Evolutionary conservation across 2,329 filamentous ascomycete species (phyloP).

Genomic region (Pyricularia sp.): DNA sequence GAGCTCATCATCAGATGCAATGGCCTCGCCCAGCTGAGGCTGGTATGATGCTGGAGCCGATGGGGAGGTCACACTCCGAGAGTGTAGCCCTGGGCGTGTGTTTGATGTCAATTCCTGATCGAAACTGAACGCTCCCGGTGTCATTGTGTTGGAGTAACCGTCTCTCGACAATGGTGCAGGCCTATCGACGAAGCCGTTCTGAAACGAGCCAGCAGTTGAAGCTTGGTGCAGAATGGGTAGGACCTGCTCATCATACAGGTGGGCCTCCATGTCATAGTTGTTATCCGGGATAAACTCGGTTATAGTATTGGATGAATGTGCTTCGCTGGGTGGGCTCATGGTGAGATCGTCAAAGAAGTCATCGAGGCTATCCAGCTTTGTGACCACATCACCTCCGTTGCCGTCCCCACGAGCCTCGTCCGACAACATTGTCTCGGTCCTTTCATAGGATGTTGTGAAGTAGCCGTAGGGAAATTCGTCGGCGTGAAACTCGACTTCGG

Average conservation of each 20-base stretch:
- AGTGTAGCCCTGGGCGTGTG: constrained; percentile 56
- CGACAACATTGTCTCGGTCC: constrained; percentile 86
- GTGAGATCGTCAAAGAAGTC: constrained; percentile 67
- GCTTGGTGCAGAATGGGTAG: constrained; percentile 82
- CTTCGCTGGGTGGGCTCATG: constrained; percentile 46
- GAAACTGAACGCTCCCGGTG: constrained; percentile 41
- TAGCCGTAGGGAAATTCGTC: constrained; percentile 80
- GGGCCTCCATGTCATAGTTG: constrained; percentile 58
- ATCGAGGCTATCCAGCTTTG: constrained; percentile 65
- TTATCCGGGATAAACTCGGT: constrained; percentile 51
- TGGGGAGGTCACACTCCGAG: constrained; percentile 75
- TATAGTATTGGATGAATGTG: constrained; percentile 47
- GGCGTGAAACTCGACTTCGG: constrained; percentile 82
- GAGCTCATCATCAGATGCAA: constrained; percentile 67
- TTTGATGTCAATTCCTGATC: constrained; percentile 15
- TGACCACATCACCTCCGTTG: constrained; percentile 71
- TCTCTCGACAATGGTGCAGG: constrained; percentile 45
- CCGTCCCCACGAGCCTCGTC: constrained; percentile 62
- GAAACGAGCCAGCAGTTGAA: constrained; percentile 66
- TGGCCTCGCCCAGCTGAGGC: constrained; percentile 38
- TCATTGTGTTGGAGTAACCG: constrained; percentile 43
- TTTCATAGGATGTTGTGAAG: constrained; percentile 50
- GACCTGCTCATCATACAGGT: constrained; percentile 86
- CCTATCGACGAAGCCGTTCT: constrained; percentile 70
- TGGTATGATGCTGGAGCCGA: constrained; percentile 43